Percentiles rank a stretch among this genome's conserved stretches.
These are phyloP conservation scores for Backusella tarrabulga DNA, from an alignment of 192 early-diverging fungal species.

Conservation along the genomic window DNA sequence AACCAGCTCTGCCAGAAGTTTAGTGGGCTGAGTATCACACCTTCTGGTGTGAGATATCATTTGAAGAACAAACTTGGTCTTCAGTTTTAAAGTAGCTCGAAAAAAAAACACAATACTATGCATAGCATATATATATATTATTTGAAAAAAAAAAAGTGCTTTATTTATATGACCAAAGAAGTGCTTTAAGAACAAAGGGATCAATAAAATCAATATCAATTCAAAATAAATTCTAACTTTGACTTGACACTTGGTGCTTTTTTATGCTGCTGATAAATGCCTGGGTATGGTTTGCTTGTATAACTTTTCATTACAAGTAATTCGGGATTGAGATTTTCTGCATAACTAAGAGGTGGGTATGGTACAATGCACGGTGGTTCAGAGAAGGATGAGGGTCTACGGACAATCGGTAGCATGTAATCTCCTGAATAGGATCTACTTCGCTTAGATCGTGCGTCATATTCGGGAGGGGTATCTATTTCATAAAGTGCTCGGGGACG, in stretches of 20 bases:
- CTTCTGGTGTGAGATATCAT: not conserved
- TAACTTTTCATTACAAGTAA: not conserved
- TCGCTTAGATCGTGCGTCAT: too few relatives aligned
- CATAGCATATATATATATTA: too few relatives aligned
- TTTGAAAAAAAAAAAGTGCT: too few relatives aligned
- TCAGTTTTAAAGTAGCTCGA: not conserved
- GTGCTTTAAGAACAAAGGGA: too few relatives aligned
- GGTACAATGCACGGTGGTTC: too few relatives aligned
- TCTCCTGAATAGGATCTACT: too few relatives aligned
- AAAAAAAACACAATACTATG: too few relatives aligned
- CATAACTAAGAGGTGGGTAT: not conserved
- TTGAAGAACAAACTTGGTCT: not conserved
- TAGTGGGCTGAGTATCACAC: not conserved
- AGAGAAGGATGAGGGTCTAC: too few relatives aligned
- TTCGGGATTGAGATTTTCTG: not conserved
- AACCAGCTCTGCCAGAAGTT: not conserved
- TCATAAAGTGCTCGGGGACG: not conserved
- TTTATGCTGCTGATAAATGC: not conserved
- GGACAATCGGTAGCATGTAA: too few relatives aligned
- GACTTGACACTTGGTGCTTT: not conserved
- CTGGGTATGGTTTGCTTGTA: not conserved
- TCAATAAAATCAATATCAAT: not conserved
- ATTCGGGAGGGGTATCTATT: too few relatives aligned
- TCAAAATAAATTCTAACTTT: slow-evolving; percentile 14
- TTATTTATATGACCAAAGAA: too few relatives aligned